These are phyloP conservation scores for Globisporangium spiculum DNA, from an alignment of 352 stramenopile genomes.

Conservation along the genomic window DNA sequence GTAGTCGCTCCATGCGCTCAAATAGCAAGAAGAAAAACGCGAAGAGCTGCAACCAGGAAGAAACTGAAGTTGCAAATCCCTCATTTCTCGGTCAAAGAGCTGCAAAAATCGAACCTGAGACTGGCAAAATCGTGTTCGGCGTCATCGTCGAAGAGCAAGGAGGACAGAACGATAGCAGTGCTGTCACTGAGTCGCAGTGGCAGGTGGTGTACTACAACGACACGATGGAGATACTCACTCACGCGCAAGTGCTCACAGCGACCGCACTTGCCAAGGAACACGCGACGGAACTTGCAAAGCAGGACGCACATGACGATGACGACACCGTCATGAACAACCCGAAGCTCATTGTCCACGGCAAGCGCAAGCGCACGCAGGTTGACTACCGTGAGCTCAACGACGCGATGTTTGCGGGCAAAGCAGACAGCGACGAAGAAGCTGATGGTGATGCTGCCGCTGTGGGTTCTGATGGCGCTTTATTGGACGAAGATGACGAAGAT, in stretches of 20 bases:
- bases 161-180: conserved; percentile 1
- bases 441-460: conserved; percentile 18
- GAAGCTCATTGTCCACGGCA: conserved; percentile 58
- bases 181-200: conserved; percentile 26
- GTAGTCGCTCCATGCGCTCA: conserved; percentile 27
- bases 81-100: conserved; percentile 36
- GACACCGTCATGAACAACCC: conserved; percentile 22
- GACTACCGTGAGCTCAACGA: conserved; percentile 83
- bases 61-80: background rate
- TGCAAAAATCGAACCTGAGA: conserved; percentile 34
- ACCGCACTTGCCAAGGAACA: conserved; percentile 32
- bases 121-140: conserved; percentile 38
- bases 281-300: conserved; percentile 8
- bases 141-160: conserved; percentile 38
- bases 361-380: conserved; percentile 75
- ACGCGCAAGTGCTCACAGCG: conserved; percentile 24
- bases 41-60: background rate
- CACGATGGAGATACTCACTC: conserved; percentile 39
- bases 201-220: conserved; percentile 59
- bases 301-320: background rate
- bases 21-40: conserved; percentile 5
- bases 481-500: conserved; percentile 19
- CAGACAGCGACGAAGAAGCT: conserved; percentile 51
- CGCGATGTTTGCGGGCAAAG: conserved; percentile 66
- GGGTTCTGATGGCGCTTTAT: background rate